These are phyloP conservation scores for Hericium rajendrae DNA, from an alignment of 768 basidiomycete genomes.

Conservation along the genomic window DNA sequence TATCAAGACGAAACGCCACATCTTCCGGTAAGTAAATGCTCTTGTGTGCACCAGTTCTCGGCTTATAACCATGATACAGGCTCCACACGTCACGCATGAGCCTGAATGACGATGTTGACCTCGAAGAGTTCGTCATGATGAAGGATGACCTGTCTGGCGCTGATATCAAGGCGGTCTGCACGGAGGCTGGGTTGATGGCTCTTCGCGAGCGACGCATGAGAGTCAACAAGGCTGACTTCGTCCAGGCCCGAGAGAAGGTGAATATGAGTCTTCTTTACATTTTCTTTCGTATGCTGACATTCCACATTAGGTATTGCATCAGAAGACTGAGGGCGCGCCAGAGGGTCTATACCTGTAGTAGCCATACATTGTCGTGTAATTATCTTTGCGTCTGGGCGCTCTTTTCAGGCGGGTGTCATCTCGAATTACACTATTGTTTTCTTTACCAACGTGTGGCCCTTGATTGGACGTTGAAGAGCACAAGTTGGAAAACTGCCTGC, in stretches of 20 bases:
- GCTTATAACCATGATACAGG: constrained; percentile 26
- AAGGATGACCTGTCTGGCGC: constrained; percentile 97
- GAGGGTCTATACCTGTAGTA: constrained; percentile 76
- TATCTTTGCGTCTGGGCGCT: too few species aligned
- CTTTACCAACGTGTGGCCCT: too few species aligned
- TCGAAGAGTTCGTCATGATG: constrained; percentile 91
- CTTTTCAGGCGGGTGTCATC: too few species aligned
- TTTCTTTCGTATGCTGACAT: constrained; percentile 7
- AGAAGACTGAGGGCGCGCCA: constrained; percentile 96
- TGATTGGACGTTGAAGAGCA: too few species aligned
- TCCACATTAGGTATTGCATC: constrained; percentile 61
- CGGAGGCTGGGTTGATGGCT: constrained; percentile 94
- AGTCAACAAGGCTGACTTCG: constrained; percentile 87
- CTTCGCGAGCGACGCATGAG: constrained; percentile 91
- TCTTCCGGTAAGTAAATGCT: constrained; percentile 64
- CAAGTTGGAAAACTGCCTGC: too few species aligned
- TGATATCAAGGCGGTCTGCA: constrained; percentile 98
- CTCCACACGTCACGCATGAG: constrained; percentile 95
- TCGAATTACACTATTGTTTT: too few species aligned
- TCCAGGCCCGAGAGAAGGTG: constrained; percentile 89
- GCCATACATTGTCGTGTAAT: background rate
- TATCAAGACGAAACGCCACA: constrained; percentile 97
- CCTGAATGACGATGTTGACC: constrained; percentile 75
- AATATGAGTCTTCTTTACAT: constrained; percentile 12
- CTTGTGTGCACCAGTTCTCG: background rate